These are phyloP conservation scores for Tetrapyrgos nigripes DNA, from an alignment of 1,284 basidiomycete genomes.

Conservation along the genomic window DNA sequence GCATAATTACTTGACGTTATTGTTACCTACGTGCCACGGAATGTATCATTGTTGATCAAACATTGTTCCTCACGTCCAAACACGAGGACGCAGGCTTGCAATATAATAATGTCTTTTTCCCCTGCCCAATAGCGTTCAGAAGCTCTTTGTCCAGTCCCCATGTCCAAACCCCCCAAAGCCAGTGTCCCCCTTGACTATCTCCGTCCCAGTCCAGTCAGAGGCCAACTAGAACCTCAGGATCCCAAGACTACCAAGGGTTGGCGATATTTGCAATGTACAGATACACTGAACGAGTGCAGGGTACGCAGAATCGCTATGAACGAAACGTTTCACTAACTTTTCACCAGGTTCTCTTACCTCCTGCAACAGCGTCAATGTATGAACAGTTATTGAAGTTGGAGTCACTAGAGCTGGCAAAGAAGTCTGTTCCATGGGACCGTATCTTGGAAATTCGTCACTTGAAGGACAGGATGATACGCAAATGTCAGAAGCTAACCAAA, in stretches of 20 bases:
- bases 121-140: not conserved
- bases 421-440: slow-evolving; percentile 64
- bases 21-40: too few species aligned
- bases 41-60: slow-evolving; percentile 2
- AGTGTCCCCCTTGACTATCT: slow-evolving; percentile 55
- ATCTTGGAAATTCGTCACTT: slow-evolving; percentile 75
- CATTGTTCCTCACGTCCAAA: slow-evolving; percentile 12
- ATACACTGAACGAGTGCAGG: slow-evolving; percentile 76
- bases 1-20: not conserved
- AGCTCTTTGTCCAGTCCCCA: slow-evolving; percentile 9
- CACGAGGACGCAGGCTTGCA: slow-evolving; percentile 7
- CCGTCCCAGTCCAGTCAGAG: slow-evolving; percentile 68
- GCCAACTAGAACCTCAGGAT: slow-evolving; percentile 71
- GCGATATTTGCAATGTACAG: slow-evolving; percentile 75
- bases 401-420: slow-evolving; percentile 61
- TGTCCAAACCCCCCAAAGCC: slow-evolving; percentile 21
- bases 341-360: slow-evolving; percentile 67
- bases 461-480: slow-evolving; percentile 81
- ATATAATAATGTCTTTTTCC: slow-evolving; percentile 1
- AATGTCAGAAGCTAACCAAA: slow-evolving; percentile 65
- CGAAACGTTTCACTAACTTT: slow-evolving; percentile 8
- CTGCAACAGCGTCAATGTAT: slow-evolving; percentile 73
- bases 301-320: slow-evolving; percentile 30
- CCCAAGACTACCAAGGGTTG: slow-evolving; percentile 60
- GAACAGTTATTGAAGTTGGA: slow-evolving; percentile 68